Evolutionary conservation across 2,329 filamentous ascomycete genomes (phyloP).

Genomic region (Fusarium vanettenii): DNA sequence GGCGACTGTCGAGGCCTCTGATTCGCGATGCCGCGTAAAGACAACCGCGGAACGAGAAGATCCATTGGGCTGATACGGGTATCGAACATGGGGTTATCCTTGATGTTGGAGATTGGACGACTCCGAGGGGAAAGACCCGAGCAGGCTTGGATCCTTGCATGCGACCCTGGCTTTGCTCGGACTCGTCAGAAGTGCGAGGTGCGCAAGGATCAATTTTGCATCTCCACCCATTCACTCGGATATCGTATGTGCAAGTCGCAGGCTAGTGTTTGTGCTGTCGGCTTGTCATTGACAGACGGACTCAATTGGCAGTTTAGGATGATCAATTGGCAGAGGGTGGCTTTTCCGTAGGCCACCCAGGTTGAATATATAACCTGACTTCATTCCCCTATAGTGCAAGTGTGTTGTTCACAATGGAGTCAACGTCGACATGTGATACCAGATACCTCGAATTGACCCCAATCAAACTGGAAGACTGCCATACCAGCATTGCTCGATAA

Average conservation of each 20-base stretch:
- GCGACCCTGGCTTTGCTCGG: background rate
- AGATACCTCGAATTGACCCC: background rate
- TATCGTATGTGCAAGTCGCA: background rate
- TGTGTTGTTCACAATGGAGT: background rate
- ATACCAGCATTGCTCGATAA: background rate
- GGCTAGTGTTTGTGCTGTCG: background rate
- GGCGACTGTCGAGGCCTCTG: background rate
- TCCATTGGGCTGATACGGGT: background rate
- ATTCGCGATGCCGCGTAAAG: background rate
- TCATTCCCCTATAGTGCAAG: background rate
- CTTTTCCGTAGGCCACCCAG: background rate
- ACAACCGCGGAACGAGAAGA: background rate
- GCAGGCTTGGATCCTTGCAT: slow-evolving; percentile 1
- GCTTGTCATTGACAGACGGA: background rate
- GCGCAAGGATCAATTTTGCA: background rate
- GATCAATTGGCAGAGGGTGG: background rate
- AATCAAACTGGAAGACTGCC: background rate
- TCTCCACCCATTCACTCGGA: background rate
- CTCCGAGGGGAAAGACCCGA: background rate
- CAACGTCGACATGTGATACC: background rate
- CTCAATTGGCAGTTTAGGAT: background rate
- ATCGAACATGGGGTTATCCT: background rate
- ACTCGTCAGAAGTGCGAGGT: background rate
- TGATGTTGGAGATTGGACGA: background rate
- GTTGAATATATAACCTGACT: background rate